Percentiles rank a stretch among this genome's conserved stretches.
Evolutionary conservation across 805 yeast genomes (phyloP).

Genomic region (Candida berthetii): DNA sequence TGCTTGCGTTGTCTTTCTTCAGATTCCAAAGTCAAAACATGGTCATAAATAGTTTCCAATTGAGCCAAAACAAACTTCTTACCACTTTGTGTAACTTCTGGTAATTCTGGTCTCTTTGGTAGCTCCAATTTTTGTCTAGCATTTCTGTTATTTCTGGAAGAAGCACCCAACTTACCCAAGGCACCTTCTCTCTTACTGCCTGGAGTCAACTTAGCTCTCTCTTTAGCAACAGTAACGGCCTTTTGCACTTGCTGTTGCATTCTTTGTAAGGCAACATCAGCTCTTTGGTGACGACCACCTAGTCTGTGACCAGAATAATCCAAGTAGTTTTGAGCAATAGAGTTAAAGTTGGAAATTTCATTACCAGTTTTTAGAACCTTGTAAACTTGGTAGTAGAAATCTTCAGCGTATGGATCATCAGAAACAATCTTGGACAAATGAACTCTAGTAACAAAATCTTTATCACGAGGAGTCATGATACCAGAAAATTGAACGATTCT

Average conservation of each 20-base stretch:
- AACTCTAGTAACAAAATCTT: slow-evolving; percentile 89
- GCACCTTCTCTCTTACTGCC: slow-evolving; percentile 76
- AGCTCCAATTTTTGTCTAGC: slow-evolving; percentile 84
- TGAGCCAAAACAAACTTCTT: slow-evolving; percentile 54
- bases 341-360: slow-evolving; percentile 48
- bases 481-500: slow-evolving; percentile 81
- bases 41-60: slow-evolving; percentile 74
- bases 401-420: slow-evolving; percentile 96
- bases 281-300: slow-evolving; percentile 79
- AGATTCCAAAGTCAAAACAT: slow-evolving; percentile 76
- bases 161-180: slow-evolving; percentile 76
- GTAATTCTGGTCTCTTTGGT: slow-evolving; percentile 38
- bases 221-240: slow-evolving; percentile 93
- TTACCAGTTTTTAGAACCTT: slow-evolving; percentile 59
- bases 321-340: slow-evolving; percentile 88
- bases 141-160: slow-evolving; percentile 73
- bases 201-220: slow-evolving; percentile 63
- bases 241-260: slow-evolving; percentile 98
- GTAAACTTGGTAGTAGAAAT: slow-evolving; percentile 91
- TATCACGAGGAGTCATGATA: slow-evolving; percentile 95
- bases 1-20: slow-evolving; percentile 51
- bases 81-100: slow-evolving; percentile 21
- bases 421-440: slow-evolving; percentile 94
- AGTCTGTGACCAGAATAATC: slow-evolving; percentile 88
- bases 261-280: slow-evolving; percentile 88